phyloP scores from a whole-genome alignment of 345 rosid species.

The Nephelium lappaceum region DNA sequence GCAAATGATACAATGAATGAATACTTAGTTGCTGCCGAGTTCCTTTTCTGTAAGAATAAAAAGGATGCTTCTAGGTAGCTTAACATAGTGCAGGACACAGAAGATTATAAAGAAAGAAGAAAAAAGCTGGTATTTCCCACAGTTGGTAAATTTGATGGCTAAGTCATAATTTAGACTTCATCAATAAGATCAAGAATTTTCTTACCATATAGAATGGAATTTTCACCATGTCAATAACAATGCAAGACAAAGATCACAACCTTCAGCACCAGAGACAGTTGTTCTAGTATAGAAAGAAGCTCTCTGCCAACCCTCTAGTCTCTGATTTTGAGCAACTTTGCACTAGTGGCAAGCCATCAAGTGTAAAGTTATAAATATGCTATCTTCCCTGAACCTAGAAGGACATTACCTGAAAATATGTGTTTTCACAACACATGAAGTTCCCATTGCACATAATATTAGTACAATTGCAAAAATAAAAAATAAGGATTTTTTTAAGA shows the following conservation, averaged over 20 bases:
- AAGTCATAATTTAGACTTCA: neutral
- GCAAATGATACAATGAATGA: neutral
- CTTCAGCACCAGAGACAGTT: neutral
- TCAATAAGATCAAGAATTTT: neutral
- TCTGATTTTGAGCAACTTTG: neutral
- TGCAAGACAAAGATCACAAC: neutral
- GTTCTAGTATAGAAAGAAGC: neutral
- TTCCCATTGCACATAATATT: neutral
- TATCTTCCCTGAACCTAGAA: neutral
- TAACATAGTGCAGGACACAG: neutral
- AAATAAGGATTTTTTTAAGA: neutral
- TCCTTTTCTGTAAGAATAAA: neutral
- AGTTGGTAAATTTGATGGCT: neutral
- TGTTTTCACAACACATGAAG: neutral
- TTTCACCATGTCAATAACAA: neutral
- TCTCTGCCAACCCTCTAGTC: neutral
- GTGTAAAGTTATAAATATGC: neutral
- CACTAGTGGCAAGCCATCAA: neutral
- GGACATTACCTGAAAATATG: neutral
- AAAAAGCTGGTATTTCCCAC: neutral
- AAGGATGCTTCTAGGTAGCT: neutral
- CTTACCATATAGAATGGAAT: neutral
- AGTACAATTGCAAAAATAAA: neutral
- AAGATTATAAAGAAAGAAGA: neutral
- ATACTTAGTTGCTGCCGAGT: conserved; percentile 1